A percentile compares a stretch with the other conserved stretches of the same genome.
Evolutionary conservation across 805 yeast species (phyloP).

Genomic region (Kodamaea nitidulidarum): DNA sequence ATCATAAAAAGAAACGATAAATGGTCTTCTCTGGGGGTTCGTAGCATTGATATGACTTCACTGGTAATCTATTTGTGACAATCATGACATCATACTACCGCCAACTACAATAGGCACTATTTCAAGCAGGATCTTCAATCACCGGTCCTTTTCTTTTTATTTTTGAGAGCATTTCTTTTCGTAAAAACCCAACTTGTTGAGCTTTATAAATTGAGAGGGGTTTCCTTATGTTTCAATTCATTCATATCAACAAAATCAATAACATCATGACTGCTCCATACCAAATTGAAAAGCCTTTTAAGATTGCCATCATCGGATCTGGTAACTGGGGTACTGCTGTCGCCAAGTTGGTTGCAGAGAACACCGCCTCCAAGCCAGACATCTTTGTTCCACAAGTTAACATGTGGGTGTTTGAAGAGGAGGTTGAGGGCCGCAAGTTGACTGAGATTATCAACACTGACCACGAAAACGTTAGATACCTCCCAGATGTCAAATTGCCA

Average conservation of each 20-base stretch:
- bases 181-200: slow-evolving; percentile 7
- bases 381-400: slow-evolving; percentile 71
- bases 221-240: background rate
- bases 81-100: slow-evolving; percentile 5
- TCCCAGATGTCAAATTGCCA: slow-evolving; percentile 87
- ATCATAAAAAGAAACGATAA: slow-evolving; percentile 1
- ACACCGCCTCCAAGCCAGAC: slow-evolving; percentile 65
- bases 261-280: slow-evolving; percentile 26
- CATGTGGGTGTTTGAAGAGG: slow-evolving; percentile 97
- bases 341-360: slow-evolving; percentile 92
- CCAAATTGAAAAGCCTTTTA: slow-evolving; percentile 33
- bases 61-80: background rate
- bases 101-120: background rate
- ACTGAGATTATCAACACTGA: slow-evolving; percentile 86
- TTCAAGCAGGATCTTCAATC: background rate
- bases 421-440: slow-evolving; percentile 68
- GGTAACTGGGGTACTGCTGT: slow-evolving; percentile 99
- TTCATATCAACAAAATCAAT: background rate
- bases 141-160: background rate
- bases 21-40: too few species aligned
- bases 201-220: slow-evolving; percentile 7
- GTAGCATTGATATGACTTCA: too few species aligned
- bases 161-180: slow-evolving; percentile 1
- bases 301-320: slow-evolving; percentile 64
- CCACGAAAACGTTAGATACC: slow-evolving; percentile 92